A percentile compares a stretch with the other conserved stretches of the same genome.
These are phyloP conservation scores for Aspergillus luchuensis DNA, from an alignment of 2,329 filamentous ascomycete genomes.

Conservation along the genomic window DNA sequence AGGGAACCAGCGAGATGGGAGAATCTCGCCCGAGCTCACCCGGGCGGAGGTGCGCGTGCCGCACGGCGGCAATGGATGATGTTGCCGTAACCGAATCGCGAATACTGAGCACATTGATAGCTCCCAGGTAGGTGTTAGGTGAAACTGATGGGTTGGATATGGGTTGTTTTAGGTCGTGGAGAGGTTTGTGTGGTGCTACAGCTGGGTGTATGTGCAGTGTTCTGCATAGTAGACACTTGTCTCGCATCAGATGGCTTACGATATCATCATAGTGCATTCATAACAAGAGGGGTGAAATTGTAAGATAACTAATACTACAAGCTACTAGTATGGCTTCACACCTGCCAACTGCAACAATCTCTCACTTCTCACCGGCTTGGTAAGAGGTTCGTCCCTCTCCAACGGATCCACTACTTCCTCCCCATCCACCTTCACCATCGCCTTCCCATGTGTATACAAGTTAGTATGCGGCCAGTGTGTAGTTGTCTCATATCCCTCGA, in stretches of 20 bases:
- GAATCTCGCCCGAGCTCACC: constrained; percentile 9
- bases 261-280: not conserved
- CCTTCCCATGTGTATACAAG: constrained; percentile 2
- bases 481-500: not conserved
- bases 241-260: not conserved
- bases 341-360: constrained; percentile 4
- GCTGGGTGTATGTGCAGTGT: too few relatives aligned
- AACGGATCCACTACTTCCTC: not conserved
- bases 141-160: too few relatives aligned
- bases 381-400: constrained; percentile 7
- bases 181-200: too few relatives aligned
- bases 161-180: too few relatives aligned
- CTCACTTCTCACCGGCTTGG: constrained; percentile 3
- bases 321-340: not conserved
- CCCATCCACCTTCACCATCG: constrained; percentile 1
- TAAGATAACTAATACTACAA: not conserved
- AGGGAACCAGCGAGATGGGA: not conserved
- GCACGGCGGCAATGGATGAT: too few relatives aligned
- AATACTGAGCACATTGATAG: too few relatives aligned
- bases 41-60: not conserved
- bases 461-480: constrained; percentile 8
- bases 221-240: too few relatives aligned
- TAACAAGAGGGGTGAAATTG: not conserved
- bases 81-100: too few relatives aligned
- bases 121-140: too few relatives aligned